Evolutionary conservation across 768 basidiomycete species (phyloP).

Genomic region (Mycena rosella): DNA sequence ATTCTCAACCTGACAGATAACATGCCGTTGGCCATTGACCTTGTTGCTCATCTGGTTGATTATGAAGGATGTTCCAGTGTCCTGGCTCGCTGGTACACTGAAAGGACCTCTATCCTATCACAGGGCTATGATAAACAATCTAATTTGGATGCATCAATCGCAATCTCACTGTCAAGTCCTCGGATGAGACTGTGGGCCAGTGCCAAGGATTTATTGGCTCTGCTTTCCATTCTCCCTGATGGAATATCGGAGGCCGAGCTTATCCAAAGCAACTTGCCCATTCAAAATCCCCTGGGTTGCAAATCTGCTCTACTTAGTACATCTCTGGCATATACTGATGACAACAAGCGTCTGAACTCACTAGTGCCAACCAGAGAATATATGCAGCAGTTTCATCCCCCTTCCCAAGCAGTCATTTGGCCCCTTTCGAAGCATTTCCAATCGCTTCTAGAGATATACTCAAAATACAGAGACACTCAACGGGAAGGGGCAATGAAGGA

Average conservation of each 20-base stretch:
- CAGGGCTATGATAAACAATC: slow-evolving; percentile 20
- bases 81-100: slow-evolving; percentile 10
- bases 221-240: slow-evolving; percentile 19
- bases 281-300: neutral
- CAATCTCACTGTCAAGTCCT: slow-evolving; percentile 13
- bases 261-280: neutral
- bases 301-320: slow-evolving; percentile 13
- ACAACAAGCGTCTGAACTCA: too few relatives aligned
- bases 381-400: too few relatives aligned
- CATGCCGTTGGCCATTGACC: slow-evolving; percentile 21
- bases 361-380: too few relatives aligned
- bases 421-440: too few relatives aligned
- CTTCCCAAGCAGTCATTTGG: too few relatives aligned
- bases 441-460: too few relatives aligned
- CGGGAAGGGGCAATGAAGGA: too few relatives aligned
- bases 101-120: slow-evolving; percentile 15
- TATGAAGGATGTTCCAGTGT: slow-evolving; percentile 9
- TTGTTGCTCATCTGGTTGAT: slow-evolving; percentile 18
- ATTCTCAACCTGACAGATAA: slow-evolving; percentile 21
- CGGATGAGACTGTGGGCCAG: neutral
- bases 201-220: neutral
- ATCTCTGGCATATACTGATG: slow-evolving; percentile 9
- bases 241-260: slow-evolving; percentile 18
- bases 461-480: too few relatives aligned
- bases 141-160: slow-evolving; percentile 22